Base-by-base conservation (phyloP, 1,139 yeast species). In the Pichia sp. region DNA sequence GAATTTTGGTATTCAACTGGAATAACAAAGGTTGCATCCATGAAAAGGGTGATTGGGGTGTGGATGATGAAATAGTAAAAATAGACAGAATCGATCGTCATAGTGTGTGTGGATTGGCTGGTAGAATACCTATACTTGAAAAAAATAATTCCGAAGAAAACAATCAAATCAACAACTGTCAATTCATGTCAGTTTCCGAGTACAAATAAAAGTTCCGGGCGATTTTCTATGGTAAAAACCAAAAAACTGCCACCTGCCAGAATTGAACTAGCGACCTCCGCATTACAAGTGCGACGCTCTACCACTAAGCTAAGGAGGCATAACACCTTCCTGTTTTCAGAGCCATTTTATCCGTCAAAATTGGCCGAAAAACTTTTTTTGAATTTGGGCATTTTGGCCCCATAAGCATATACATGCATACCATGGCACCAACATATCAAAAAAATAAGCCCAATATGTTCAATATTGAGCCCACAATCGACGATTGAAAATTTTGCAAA, bases 281-380 rank as follows among this genome's bases (percentile, higher is more conserved):
- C 91, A 84, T 85, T 84, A 84, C 91, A 84, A 84, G 91, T 84
- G 91, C 90, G 82, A 83, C 90, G 93, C 93, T 83, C 90, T 84
- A 84, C 93, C 93, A 84, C 93, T 84, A 83, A 84, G 91, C 93
- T 83, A 85, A 84, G 51, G 48, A 51, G 60, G 60, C 59, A 22
- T 18, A n/a, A n/a, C n/a, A n/a, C n/a, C n/a, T n/a, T n/a, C n/a
- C n/a, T n/a, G n/a, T n/a, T n/a, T n/a, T n/a, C n/a, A n/a, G n/a
- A n/a, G n/a, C n/a, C n/a, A n/a, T n/a, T n/a, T n/a, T n/a, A n/a
- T n/a, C n/a, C n/a, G n/a, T n/a, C n/a, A n/a, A n/a, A n/a, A n/a
- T n/a, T n/a, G n/a, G n/a, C n/a, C n/a, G n/a, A n/a, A n/a, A n/a
- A n/a, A n/a, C n/a, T n/a, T n/a, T n/a, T n/a, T n/a, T n/a, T n/a